Evolutionary conservation across 192 early-diverging fungal genomes (phyloP), one percentile per base, ranked within the genome.

Genomic region (Coemansia sp.): DNA sequence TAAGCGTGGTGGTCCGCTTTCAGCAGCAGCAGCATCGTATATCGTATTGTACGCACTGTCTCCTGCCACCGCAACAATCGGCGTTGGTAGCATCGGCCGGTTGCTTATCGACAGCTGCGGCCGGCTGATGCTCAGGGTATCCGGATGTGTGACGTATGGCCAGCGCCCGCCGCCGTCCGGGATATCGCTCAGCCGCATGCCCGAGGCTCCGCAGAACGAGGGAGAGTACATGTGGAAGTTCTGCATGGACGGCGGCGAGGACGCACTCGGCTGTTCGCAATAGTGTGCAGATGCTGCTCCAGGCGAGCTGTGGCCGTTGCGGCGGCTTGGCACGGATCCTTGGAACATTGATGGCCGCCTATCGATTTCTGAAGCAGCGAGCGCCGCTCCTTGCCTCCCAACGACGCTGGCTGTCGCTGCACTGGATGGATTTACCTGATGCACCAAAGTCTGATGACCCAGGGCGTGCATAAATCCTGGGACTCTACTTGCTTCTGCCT

Each of bases 401-500:
- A 53, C 21, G 23, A 7, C 51, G 24, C 51, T 21, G 51, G 23
- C 51, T 23, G 21, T 26, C 9, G 51, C 51, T 53, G 51, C 51
- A 53, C 10, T 46, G 11, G 44, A 26, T 16, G 51, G 51, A 53
- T 53, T 53, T 53, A 4, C 51, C 51, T 53, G 51, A 23, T 53
- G 51, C 51, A 53, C 51, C 51, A 53, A 26, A 53, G 51, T 53
- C 51, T 53, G 51, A 53, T 53, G 51, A 53, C 51, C 51, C 20
- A 26, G 21, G 2, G 51, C 24, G 51, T 26, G 51, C 51, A 53
- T 53, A 53, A 53, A 53, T 23, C 51, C 51, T 53, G 51, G 51
- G 21, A 26, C 24, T 16, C 16, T 53, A 26, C 24, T 46, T 53
- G 51, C 21, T 26, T 23, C 20, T 53, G 51, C 51, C 11, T 46